phyloP scores from a whole-genome alignment of 1,284 basidiomycete genomes.

The Hemileia vastatrix region DNA sequence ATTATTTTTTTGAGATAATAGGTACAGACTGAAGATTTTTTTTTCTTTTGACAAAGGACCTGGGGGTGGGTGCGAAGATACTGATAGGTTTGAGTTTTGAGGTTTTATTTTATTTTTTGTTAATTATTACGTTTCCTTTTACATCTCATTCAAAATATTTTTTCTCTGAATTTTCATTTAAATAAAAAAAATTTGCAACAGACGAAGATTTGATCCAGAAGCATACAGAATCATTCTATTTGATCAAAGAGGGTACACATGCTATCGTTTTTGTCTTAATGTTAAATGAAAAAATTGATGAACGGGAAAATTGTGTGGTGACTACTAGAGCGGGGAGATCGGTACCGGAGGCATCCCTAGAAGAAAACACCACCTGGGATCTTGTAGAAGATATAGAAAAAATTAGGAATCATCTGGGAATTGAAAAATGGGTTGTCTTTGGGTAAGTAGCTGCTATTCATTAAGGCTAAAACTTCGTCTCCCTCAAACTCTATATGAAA shows the following conservation, averaged over 20 bases:
- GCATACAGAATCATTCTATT: conserved; percentile 59
- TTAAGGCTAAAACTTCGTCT: too few species aligned
- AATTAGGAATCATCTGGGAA: conserved; percentile 59
- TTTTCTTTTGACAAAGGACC: conserved; percentile 9
- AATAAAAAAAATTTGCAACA: conserved; percentile 49
- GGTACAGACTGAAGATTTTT: conserved; percentile 4
- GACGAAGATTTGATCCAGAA: conserved; percentile 67
- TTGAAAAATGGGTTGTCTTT: conserved; percentile 85
- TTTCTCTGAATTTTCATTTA: conserved; percentile 26
- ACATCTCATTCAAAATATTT: conserved; percentile 4
- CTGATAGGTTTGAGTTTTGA: conserved; percentile 12
- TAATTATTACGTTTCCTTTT: too few species aligned
- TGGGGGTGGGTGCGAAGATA: conserved; percentile 14
- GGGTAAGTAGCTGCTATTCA: conserved; percentile 47
- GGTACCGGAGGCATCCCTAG: conserved; percentile 54
- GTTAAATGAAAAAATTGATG: conserved; percentile 69
- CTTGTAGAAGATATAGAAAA: conserved; percentile 81
- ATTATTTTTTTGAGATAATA: conserved; percentile 3
- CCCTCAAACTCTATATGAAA: too few species aligned
- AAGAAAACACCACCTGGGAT: conserved; percentile 91
- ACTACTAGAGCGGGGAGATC: conserved; percentile 47
- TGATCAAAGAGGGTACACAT: conserved; percentile 11
- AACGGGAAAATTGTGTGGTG: conserved; percentile 75
- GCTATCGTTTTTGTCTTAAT: conserved; percentile 2
- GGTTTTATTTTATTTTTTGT: too few species aligned